Conservation (phyloP, 176 grass and related monocot species). For the Zoysia japonica region DNA sequence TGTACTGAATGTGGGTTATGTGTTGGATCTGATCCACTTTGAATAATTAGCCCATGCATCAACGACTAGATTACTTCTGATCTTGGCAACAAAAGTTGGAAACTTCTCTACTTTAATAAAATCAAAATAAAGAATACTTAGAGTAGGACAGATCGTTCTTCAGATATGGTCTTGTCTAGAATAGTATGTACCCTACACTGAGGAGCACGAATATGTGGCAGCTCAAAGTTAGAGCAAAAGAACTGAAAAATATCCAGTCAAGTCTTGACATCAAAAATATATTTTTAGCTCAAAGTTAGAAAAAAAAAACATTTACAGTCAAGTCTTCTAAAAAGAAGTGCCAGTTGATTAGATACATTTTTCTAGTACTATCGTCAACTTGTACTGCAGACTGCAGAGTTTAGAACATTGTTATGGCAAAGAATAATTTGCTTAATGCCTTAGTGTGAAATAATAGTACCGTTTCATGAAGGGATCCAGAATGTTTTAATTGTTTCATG, state of each 20-base stretch:
- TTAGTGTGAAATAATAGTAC: neutral
- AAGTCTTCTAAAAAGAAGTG: too few species aligned
- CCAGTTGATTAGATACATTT: too few species aligned
- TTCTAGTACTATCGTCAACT: neutral
- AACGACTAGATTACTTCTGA: neutral
- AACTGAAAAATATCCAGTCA: neutral
- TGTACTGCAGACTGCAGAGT: neutral
- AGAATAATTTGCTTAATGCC: neutral
- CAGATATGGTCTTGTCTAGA: neutral
- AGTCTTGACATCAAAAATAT: too few species aligned
- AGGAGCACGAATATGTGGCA: neutral
- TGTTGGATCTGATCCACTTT: neutral
- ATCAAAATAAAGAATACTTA: neutral
- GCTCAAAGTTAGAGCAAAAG: neutral
- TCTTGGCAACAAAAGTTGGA: neutral
- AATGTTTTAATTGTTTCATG: neutral
- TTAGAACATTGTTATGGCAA: neutral
- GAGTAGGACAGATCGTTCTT: neutral
- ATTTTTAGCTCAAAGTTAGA: too few species aligned
- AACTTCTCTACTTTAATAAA: neutral
- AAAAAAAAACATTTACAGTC: too few species aligned
- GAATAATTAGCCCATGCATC: neutral
- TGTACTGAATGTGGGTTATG: neutral
- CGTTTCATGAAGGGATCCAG: neutral
- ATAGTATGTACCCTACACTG: too few species aligned